Conservation (phyloP, 768 basidiomycete species). For the Russula earlei region DNA sequence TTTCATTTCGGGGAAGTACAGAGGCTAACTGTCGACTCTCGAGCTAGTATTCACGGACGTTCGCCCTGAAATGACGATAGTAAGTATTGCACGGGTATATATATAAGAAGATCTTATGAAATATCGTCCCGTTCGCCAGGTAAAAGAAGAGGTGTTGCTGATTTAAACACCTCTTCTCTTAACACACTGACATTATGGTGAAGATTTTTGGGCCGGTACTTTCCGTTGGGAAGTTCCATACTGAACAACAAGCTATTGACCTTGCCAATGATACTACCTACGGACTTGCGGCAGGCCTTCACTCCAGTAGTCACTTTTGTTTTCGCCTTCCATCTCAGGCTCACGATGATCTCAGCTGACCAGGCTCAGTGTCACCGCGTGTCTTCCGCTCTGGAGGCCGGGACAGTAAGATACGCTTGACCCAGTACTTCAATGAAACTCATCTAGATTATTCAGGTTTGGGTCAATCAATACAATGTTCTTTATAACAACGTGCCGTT, state of each 20-base stretch:
- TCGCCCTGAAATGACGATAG: slow-evolving; percentile 75
- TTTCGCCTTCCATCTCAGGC: slow-evolving; percentile 5
- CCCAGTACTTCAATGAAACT: background rate
- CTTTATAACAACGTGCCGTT: slow-evolving; percentile 87
- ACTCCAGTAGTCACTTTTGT: slow-evolving; percentile 51
- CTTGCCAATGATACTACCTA: slow-evolving; percentile 85
- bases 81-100: slow-evolving; percentile 30
- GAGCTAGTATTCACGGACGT: slow-evolving; percentile 72
- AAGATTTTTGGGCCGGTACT: slow-evolving; percentile 96
- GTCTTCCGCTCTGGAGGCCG: slow-evolving; percentile 76
- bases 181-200: background rate
- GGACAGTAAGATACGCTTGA: slow-evolving; percentile 49
- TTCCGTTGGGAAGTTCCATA: slow-evolving; percentile 70
- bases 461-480: slow-evolving; percentile 86
- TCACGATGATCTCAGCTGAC: slow-evolving; percentile 41
- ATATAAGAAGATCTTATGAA: background rate
- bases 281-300: slow-evolving; percentile 86
- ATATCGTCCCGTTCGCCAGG: slow-evolving; percentile 27
- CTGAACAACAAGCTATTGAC: slow-evolving; percentile 77
- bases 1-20: background rate
- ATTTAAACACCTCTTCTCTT: background rate
- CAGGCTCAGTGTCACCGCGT: slow-evolving; percentile 86
- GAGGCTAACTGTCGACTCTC: background rate
- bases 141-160: slow-evolving; percentile 56
- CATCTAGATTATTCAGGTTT: slow-evolving; percentile 42